phyloP scores from a whole-genome alignment of 495 filamentous ascomycete genomes.

The Penicillium malachiteum region DNA sequence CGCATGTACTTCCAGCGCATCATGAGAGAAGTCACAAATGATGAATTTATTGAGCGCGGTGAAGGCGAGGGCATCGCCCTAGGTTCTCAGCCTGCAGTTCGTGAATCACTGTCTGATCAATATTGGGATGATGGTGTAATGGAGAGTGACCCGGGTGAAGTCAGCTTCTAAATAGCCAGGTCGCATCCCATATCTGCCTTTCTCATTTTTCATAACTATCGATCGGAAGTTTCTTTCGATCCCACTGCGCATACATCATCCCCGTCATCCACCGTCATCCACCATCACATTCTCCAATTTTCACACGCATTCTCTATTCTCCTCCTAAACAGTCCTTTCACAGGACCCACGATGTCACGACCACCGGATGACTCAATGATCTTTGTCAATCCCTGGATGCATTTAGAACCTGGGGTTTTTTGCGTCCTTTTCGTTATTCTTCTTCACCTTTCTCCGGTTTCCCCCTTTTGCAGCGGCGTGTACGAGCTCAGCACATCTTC shows the following conservation, averaged over 20 bases:
- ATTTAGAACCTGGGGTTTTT: conserved; percentile 25
- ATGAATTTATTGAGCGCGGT: conserved; percentile 52
- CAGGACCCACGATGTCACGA: conserved; percentile 22
- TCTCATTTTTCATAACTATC: conserved; percentile 2
- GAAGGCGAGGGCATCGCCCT: conserved; percentile 47
- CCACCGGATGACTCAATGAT: conserved; percentile 24
- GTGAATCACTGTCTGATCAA: conserved; percentile 32
- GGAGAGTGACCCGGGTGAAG: conserved; percentile 46
- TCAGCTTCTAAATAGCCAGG: conserved; percentile 37
- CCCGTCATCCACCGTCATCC: too few relatives aligned
- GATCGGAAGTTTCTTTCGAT: neutral
- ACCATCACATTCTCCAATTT: neutral
- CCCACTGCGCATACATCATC: too few relatives aligned
- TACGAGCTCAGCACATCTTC: conserved; percentile 11
- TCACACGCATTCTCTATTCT: conserved; percentile 5
- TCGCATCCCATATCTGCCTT: neutral
- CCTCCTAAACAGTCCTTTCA: conserved; percentile 1
- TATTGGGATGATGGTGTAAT: conserved; percentile 46
- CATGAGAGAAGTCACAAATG: conserved; percentile 69
- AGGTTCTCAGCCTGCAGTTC: conserved; percentile 27
- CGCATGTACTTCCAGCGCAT: conserved; percentile 85
- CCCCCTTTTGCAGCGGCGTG: conserved; percentile 10
- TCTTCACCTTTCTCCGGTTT: conserved; percentile 11
- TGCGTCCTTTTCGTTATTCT: conserved; percentile 15
- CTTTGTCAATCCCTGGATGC: conserved; percentile 35